Conservation (phyloP, 83 land plant genomes). For the Thuja plicata region DNA sequence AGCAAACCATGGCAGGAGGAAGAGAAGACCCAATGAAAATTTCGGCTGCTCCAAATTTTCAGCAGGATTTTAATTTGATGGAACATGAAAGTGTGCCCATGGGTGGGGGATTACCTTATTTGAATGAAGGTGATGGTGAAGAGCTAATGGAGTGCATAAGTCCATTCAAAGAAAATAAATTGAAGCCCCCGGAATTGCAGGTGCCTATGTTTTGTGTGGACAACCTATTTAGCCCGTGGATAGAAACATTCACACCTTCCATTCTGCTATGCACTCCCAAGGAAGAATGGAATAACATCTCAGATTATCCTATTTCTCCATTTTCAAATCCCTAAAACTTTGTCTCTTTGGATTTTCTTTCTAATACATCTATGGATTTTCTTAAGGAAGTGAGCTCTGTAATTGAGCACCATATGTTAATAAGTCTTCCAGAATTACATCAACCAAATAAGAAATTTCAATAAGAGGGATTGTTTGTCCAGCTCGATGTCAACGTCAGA, state of each 20-base stretch:
- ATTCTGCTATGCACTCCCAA: background rate
- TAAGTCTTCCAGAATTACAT: no score
- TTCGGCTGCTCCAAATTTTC: background rate
- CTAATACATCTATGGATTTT: no score
- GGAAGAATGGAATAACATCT: no score
- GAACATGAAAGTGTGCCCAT: background rate
- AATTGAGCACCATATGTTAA: no score
- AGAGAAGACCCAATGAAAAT: background rate
- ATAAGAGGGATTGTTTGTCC: no score
- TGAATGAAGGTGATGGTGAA: background rate
- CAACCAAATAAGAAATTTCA: no score
- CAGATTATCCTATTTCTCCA: no score
- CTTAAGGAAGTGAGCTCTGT: no score
- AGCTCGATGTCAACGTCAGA: no score
- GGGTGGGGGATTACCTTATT: background rate
- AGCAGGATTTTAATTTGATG: background rate
- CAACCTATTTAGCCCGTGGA: background rate
- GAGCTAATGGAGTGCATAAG: background rate
- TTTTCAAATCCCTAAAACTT: no score
- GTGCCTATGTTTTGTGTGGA: background rate
- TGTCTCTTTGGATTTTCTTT: no score
- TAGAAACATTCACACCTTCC: background rate
- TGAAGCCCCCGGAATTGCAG: background rate
- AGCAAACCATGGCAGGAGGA: background rate
- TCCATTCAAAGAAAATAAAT: background rate